Evolutionary conservation across 345 rosid genomes (phyloP).

Genomic region (Melaleuca quinquenervia): DNA sequence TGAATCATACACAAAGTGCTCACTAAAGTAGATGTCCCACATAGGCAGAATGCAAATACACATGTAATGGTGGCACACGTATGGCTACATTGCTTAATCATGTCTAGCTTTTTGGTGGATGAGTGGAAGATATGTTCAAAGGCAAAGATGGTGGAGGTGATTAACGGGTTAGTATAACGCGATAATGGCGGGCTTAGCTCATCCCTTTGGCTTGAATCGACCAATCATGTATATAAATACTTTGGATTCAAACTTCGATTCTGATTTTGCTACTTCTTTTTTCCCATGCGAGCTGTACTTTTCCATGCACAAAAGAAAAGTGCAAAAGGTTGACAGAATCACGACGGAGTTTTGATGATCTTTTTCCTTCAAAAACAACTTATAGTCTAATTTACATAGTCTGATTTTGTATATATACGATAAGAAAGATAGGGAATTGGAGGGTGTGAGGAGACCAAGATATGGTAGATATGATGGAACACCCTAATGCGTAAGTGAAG

Average conservation of each 20-base stretch:
- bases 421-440: not conserved
- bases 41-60: not conserved
- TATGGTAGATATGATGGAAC: not conserved
- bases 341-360: not conserved
- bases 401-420: not conserved
- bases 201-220: not conserved
- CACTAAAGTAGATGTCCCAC: not conserved
- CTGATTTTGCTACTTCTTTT: not conserved
- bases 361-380: not conserved
- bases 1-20: not conserved
- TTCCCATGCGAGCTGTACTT: not conserved
- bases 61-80: not conserved
- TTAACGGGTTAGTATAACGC: not conserved
- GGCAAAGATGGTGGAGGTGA: conserved; percentile 12
- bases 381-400: not conserved
- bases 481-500: conserved; percentile 9
- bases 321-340: not conserved
- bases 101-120: not conserved
- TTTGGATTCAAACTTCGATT: not conserved
- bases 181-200: conserved; percentile 29
- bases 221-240: not conserved
- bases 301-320: not conserved
- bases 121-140: conserved; percentile 34
- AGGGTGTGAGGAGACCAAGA: not conserved
- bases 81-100: not conserved